Conservation (phyloP, 208 protist genomes). For the Trypanosomatidae sp. region DNA sequence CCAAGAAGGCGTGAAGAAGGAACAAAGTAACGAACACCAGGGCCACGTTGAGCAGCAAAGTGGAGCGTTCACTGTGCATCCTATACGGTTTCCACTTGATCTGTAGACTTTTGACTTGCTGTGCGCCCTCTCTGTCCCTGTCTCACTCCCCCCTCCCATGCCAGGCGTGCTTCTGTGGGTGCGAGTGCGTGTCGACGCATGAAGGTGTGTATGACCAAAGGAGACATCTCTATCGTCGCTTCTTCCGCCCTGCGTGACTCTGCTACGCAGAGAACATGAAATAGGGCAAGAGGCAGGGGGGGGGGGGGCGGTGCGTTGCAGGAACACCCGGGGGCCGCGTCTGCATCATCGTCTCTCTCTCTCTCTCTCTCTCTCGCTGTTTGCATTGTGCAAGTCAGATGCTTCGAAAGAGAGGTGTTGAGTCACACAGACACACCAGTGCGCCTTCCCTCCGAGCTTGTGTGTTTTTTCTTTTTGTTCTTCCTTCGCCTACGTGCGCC, state of each 20-base stretch:
- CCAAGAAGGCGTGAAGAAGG: neutral
- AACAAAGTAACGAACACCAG: neutral
- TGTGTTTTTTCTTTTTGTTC: no score
- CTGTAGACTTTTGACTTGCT: neutral
- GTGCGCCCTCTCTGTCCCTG: neutral
- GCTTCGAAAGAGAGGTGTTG: neutral
- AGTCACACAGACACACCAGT: neutral
- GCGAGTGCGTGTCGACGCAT: neutral
- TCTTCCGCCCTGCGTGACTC: neutral
- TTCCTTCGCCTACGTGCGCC: slow-evolving; percentile 19
- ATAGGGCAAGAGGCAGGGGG: neutral
- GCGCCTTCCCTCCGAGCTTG: neutral
- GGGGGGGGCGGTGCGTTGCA: neutral
- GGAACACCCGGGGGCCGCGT: neutral
- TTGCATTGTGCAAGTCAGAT: neutral
- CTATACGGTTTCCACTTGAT: neutral
- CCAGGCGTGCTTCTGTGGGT: neutral
- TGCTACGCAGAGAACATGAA: neutral
- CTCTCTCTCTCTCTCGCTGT: neutral
- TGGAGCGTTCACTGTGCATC: neutral
- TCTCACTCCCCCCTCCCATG: no score
- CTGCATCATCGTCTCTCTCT: neutral
- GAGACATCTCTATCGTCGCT: neutral
- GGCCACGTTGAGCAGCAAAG: neutral
- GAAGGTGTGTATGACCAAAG: neutral